These are phyloP conservation scores for Hypomyces rosellus DNA, from an alignment of 2,329 filamentous ascomycete species.

Conservation along the genomic window DNA sequence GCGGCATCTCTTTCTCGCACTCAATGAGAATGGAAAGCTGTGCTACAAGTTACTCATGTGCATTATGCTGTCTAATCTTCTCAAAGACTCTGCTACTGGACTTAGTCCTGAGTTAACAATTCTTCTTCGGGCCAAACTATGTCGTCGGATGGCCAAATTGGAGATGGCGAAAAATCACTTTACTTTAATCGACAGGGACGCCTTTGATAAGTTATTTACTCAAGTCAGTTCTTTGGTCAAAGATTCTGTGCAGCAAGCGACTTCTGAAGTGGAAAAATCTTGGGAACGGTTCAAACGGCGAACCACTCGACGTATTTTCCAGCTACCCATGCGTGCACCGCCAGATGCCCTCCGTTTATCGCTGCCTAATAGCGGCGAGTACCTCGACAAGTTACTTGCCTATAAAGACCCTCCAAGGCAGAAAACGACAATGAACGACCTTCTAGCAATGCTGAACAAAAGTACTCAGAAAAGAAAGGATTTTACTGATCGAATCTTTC, in stretches of 20 bases:
- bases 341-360: slow-evolving; percentile 26
- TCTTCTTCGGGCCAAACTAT: slow-evolving; percentile 6
- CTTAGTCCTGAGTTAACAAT: neutral
- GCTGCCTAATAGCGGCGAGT: slow-evolving; percentile 34
- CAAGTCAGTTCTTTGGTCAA: neutral
- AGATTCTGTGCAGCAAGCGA: slow-evolving; percentile 12
- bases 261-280: slow-evolving; percentile 21
- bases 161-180: slow-evolving; percentile 32
- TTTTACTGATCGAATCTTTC: slow-evolving; percentile 2
- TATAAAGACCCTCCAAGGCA: neutral
- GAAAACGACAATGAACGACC: neutral
- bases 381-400: slow-evolving; percentile 18
- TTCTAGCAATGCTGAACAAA: neutral
- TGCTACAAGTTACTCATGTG: slow-evolving; percentile 10
- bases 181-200: slow-evolving; percentile 43
- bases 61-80: neutral
- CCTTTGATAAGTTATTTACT: neutral
- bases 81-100: slow-evolving; percentile 29
- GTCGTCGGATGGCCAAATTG: slow-evolving; percentile 7
- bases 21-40: slow-evolving; percentile 25
- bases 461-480: neutral
- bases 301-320: slow-evolving; percentile 32
- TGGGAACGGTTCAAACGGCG: slow-evolving; percentile 36
- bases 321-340: slow-evolving; percentile 33
- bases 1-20: slow-evolving; percentile 1